phyloP scores from a whole-genome alignment of 176 grass and related monocot genomes.

The Ensete ventricosum region DNA sequence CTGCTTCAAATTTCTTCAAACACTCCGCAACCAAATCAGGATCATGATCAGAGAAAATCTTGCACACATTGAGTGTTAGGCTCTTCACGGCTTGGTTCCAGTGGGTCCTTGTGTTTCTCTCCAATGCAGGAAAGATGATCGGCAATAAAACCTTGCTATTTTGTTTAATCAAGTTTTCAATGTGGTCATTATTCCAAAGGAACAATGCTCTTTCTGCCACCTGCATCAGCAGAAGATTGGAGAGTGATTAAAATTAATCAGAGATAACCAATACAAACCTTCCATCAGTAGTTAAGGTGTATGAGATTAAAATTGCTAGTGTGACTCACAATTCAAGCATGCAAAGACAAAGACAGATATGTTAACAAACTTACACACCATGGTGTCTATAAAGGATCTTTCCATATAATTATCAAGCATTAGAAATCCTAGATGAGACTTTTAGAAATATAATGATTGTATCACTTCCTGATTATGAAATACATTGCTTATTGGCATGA shows the following conservation, averaged over 20 bases:
- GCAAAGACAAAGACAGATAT: too few relatives aligned
- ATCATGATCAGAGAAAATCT: slow-evolving; percentile 16
- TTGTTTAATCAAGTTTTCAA: slow-evolving; percentile 14
- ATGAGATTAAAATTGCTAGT: too few relatives aligned
- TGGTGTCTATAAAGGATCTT: too few relatives aligned
- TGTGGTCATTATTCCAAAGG: slow-evolving; percentile 17
- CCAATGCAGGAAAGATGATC: slow-evolving; percentile 6
- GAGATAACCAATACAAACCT: background rate
- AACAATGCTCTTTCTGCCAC: slow-evolving; percentile 16
- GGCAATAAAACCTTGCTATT: slow-evolving; percentile 7
- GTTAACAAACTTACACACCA: too few relatives aligned
- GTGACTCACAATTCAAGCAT: too few relatives aligned
- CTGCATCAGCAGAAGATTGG: background rate
- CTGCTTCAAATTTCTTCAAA: slow-evolving; percentile 13
- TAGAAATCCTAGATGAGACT: too few relatives aligned
- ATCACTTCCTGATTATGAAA: too few relatives aligned
- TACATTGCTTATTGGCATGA: too few relatives aligned
- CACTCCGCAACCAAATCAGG: slow-evolving; percentile 6
- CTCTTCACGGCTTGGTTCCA: slow-evolving; percentile 17
- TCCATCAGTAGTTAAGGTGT: too few relatives aligned
- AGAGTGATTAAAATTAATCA: background rate
- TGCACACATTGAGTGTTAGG: slow-evolving; percentile 6
- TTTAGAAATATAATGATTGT: too few relatives aligned
- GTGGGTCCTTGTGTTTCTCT: slow-evolving; percentile 4
- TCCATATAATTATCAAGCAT: too few relatives aligned